phyloP scores from a whole-genome alignment of 73 alveolate species.

The Stentor coeruleus region DNA sequence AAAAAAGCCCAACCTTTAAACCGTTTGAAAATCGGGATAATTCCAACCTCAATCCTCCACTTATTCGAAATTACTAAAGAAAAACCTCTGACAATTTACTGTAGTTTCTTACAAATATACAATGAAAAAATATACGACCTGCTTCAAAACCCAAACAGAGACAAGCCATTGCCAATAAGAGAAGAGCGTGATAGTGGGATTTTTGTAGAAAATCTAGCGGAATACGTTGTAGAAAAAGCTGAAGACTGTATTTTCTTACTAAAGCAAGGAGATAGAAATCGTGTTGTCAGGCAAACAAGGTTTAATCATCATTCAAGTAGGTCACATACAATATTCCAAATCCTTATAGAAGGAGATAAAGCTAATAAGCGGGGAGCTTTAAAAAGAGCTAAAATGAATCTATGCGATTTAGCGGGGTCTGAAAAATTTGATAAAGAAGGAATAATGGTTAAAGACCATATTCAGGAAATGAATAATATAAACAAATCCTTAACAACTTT shows the following conservation, averaged over 20 bases:
- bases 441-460: conserved; percentile 57
- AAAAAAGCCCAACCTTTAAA: background rate
- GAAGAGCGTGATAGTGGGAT: conserved; percentile 78
- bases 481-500: conserved; percentile 77
- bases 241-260: conserved; percentile 70
- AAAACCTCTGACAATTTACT: conserved; percentile 55
- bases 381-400: conserved; percentile 73
- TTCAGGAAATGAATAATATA: conserved; percentile 74
- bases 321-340: conserved; percentile 90
- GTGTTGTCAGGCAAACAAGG: conserved; percentile 92
- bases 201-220: conserved; percentile 71
- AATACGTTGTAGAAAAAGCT: conserved; percentile 58
- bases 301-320: conserved; percentile 89
- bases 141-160: conserved; percentile 40
- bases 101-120: conserved; percentile 70
- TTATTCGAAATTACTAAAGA: conserved; percentile 69
- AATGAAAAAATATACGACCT: conserved; percentile 81
- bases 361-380: conserved; percentile 68
- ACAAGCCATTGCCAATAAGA: conserved; percentile 57
- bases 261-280: conserved; percentile 77
- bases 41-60: conserved; percentile 86
- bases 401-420: conserved; percentile 98
- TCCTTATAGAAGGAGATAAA: conserved; percentile 75
- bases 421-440: conserved; percentile 83
- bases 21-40: conserved; percentile 58